Evolutionary conservation across 306 rosid genomes (phyloP).

Genomic region (Inga leiocalycina): DNA sequence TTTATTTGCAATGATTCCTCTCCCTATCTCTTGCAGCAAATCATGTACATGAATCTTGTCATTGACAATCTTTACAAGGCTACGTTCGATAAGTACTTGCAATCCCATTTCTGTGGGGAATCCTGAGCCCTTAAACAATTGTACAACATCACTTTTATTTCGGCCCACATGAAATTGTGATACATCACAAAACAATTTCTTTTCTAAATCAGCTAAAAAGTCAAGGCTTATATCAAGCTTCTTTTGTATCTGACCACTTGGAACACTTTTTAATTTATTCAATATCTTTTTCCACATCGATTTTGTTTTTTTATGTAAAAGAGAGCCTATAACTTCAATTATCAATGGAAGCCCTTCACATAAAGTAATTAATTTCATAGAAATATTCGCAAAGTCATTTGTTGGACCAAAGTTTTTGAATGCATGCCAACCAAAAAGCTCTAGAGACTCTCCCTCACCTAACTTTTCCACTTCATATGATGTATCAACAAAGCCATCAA

Average conservation of each 20-base stretch:
- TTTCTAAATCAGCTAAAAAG: background rate
- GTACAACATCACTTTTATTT: rapidly evolving
- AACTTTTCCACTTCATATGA: background rate
- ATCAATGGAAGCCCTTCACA: background rate
- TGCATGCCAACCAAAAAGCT: background rate
- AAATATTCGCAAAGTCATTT: background rate
- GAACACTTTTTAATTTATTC: background rate
- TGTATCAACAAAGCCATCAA: background rate
- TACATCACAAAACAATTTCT: background rate
- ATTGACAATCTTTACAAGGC: background rate
- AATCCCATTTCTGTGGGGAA: background rate
- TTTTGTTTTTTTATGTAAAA: background rate
- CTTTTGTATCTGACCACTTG: background rate
- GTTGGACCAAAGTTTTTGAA: background rate
- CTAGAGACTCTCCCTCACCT: background rate
- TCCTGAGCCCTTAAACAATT: background rate
- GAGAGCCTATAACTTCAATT: background rate
- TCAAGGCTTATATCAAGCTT: background rate
- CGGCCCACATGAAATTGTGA: background rate
- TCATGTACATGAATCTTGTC: background rate
- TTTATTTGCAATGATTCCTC: background rate
- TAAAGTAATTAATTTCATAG: background rate
- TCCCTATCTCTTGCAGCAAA: background rate
- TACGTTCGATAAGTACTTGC: background rate
- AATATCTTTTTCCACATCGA: background rate